Percentiles rank a stretch among this genome's conserved stretches.
phyloP scores from a whole-genome alignment of 2,329 filamentous ascomycete genomes.

The Diaporthe humulicola region DNA sequence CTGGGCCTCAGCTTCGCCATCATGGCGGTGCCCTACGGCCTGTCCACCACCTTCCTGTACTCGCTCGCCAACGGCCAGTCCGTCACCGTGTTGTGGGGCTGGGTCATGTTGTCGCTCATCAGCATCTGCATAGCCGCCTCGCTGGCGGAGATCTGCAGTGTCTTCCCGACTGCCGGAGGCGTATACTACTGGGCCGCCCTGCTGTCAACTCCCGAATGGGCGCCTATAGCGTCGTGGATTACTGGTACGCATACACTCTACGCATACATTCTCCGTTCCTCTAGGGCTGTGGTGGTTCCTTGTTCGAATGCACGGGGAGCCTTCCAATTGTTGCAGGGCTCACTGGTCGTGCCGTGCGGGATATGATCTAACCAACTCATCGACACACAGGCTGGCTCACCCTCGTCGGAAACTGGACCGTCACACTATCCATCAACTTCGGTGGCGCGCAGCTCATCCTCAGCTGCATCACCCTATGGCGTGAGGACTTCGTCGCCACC shows the following conservation, averaged over 20 bases:
- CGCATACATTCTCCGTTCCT: too few relatives aligned
- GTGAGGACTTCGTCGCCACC: constrained; percentile 77
- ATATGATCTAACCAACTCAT: background rate
- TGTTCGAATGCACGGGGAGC: background rate
- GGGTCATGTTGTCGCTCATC: constrained; percentile 75
- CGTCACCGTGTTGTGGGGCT: constrained; percentile 79
- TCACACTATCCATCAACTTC: constrained; percentile 76
- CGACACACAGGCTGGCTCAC: constrained; percentile 71
- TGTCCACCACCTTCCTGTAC: constrained; percentile 77
- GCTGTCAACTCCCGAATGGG: constrained; percentile 74
- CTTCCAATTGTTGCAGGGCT: background rate
- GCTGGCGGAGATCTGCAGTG: constrained; percentile 77
- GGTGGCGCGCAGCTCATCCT: constrained; percentile 76
- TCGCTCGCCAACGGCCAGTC: constrained; percentile 76
- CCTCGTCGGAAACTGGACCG: constrained; percentile 80
- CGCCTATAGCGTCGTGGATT: constrained; percentile 76
- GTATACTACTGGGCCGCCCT: constrained; percentile 81
- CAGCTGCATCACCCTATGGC: constrained; percentile 76
- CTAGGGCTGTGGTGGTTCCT: too few relatives aligned
- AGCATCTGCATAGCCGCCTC: constrained; percentile 74
- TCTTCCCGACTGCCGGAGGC: constrained; percentile 76
- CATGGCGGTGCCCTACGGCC: constrained; percentile 79
- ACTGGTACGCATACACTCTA: constrained; percentile 54
- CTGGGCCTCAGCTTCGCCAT: constrained; percentile 79
- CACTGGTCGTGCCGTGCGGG: background rate